These are phyloP conservation scores for Mollisia scopiformis DNA, from an alignment of 2,329 filamentous ascomycete species.

Conservation along the genomic window DNA sequence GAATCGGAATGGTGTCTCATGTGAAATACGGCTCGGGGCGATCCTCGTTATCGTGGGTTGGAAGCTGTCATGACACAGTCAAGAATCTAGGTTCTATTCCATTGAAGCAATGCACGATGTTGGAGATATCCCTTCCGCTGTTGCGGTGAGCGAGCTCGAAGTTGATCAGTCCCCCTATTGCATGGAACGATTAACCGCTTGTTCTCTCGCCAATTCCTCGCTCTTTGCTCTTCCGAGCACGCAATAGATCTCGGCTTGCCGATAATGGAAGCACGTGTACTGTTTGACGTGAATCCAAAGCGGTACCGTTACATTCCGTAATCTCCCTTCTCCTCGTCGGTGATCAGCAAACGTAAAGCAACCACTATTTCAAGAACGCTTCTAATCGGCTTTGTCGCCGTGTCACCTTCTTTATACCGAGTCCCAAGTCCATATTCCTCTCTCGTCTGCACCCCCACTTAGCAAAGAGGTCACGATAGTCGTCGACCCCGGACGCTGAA, in stretches of 20 bases:
- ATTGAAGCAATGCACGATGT: background rate
- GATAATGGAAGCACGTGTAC: background rate
- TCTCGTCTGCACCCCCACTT: background rate
- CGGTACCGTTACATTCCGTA: background rate
- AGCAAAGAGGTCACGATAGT: background rate
- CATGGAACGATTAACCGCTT: background rate
- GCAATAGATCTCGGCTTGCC: background rate
- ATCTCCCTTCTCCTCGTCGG: background rate
- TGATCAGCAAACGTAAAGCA: background rate
- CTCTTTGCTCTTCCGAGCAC: background rate
- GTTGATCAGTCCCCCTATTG: background rate
- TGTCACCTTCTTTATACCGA: slow-evolving; percentile 7
- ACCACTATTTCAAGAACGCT: slow-evolving; percentile 4
- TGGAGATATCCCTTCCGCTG: background rate
- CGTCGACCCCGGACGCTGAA: background rate
- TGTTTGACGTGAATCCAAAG: background rate
- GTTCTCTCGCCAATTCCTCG: background rate
- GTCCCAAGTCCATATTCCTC: background rate
- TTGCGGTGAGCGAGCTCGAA: background rate
- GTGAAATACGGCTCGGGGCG: background rate
- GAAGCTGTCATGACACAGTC: background rate
- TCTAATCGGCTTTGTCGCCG: slow-evolving; percentile 6
- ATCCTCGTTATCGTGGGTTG: background rate
- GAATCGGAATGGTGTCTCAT: slow-evolving; percentile 6
- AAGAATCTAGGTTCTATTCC: background rate